Conservation (phyloP, 2,329 filamentous ascomycete species). For the Colletotrichum chrysophilum region DNA sequence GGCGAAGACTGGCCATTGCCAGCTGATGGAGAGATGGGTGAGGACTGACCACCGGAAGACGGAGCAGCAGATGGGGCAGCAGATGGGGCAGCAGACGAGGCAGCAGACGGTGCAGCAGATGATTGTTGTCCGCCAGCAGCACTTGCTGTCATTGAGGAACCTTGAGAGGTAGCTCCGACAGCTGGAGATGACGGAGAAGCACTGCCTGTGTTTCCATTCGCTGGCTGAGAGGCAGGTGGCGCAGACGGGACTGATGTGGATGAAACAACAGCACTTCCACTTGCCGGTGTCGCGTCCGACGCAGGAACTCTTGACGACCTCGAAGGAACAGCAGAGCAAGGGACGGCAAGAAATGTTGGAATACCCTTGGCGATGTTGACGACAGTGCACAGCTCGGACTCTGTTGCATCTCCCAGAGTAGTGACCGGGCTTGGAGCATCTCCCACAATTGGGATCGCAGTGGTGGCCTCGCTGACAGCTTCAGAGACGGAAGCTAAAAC, state of each 20-base stretch:
- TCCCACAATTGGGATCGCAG: not conserved
- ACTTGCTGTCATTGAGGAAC: rapidly evolving
- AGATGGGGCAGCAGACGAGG: not conserved
- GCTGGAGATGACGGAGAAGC: not conserved
- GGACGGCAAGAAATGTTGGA: not conserved
- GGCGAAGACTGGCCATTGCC: not conserved
- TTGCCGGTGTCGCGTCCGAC: not conserved
- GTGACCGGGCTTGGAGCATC: not conserved
- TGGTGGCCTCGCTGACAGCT: not conserved
- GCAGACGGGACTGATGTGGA: not conserved
- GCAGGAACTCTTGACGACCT: not conserved
- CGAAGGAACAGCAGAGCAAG: not conserved
- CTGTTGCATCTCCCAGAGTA: not conserved
- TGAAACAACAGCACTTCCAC: not conserved
- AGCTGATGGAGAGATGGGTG: not conserved
- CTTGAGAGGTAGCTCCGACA: not conserved
- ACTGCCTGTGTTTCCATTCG: not conserved
- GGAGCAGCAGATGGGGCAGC: not conserved
- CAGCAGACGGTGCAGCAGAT: not conserved
- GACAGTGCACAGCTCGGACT: not conserved
- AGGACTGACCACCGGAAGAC: not conserved
- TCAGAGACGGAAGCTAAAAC: not conserved
- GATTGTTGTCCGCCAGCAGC: not conserved
- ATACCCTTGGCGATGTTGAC: not conserved
- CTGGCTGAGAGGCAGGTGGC: not conserved